A percentile compares a stretch with the other conserved stretches of the same genome.
These are phyloP conservation scores for Trichosporon inkin DNA, from an alignment of 1,284 basidiomycete genomes.

Conservation along the genomic window DNA sequence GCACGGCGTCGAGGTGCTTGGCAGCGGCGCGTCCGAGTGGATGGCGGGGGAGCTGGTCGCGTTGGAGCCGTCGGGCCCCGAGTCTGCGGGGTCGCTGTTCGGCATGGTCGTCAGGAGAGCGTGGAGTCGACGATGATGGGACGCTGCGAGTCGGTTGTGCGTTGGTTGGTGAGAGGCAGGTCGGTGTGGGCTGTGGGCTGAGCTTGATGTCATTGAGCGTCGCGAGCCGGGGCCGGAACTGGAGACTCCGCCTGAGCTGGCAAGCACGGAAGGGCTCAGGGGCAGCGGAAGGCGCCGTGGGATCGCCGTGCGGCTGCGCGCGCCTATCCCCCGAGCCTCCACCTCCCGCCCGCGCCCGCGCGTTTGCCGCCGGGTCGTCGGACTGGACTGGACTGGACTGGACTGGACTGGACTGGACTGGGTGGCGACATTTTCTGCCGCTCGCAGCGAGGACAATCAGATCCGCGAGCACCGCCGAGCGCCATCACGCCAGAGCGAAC, in stretches of 20 bases:
- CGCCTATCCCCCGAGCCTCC: neutral
- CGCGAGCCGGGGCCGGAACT: constrained; percentile 3
- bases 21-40: constrained; percentile 17
- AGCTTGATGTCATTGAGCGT: constrained; percentile 9
- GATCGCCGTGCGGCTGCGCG: neutral
- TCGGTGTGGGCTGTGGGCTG: neutral
- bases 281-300: neutral
- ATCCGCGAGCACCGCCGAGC: too few species aligned
- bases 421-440: constrained; percentile 5
- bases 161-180: neutral
- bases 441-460: too few species aligned
- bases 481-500: too few species aligned
- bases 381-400: neutral
- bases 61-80: neutral
- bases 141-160: neutral
- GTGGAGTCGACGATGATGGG: neutral
- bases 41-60: neutral
- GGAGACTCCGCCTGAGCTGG: neutral
- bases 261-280: neutral
- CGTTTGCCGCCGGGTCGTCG: too few species aligned
- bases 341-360: too few species aligned
- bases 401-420: neutral
- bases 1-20: constrained; percentile 27
- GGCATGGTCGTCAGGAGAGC: constrained; percentile 2
- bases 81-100: neutral